A percentile compares a stretch with the other conserved stretches of the same genome.
phyloP scores from a whole-genome alignment of 202 grass and related monocot species.

The Eragrostis tef region DNA sequence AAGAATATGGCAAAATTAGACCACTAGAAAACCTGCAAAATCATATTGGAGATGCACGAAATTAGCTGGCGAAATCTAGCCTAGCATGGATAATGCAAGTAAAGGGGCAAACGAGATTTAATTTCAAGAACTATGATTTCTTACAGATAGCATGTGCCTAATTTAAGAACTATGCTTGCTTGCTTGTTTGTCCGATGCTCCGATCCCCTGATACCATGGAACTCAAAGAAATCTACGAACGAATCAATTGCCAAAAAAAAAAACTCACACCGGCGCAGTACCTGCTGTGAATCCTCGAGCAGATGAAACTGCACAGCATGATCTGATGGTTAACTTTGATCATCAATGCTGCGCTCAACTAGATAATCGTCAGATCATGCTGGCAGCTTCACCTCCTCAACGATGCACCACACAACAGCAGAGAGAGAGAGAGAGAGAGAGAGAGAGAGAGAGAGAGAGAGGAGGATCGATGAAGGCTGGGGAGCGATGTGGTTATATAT shows the following conservation, averaged over 20 bases:
- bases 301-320: constrained; percentile 72
- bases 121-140: background rate
- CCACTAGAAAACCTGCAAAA: background rate
- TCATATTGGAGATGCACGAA: background rate
- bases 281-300: constrained; percentile 46
- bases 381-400: constrained; percentile 73
- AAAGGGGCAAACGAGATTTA: no score
- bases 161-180: background rate
- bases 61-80: background rate
- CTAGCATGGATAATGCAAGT: no score
- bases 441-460: no score
- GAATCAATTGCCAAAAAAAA: no score
- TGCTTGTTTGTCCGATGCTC: background rate
- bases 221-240: background rate
- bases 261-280: no score
- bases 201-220: background rate
- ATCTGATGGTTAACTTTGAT: constrained; percentile 35
- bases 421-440: background rate
- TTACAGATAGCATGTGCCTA: background rate
- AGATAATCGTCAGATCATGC: constrained; percentile 60
- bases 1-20: background rate
- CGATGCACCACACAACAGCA: constrained; percentile 42
- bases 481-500: constrained; percentile 42
- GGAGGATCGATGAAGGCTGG: background rate
- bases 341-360: background rate